Evolutionary conservation across 805 yeast species (phyloP).

Genomic region (Suhomyces kilbournensis): DNA sequence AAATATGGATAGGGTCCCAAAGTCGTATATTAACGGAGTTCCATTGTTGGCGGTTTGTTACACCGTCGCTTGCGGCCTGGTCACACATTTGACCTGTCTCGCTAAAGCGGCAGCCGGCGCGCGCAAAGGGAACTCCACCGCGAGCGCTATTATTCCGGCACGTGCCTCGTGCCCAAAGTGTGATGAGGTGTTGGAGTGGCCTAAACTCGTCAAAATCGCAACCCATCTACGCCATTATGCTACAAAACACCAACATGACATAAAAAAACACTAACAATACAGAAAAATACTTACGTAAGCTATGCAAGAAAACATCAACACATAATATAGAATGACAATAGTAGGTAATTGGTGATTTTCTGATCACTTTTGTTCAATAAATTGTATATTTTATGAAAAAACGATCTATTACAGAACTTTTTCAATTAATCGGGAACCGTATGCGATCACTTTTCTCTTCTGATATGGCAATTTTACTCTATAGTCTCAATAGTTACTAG

Average conservation of each 20-base stretch:
- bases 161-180: conserved; percentile 17
- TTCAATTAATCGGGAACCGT: too few relatives aligned
- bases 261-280: too few relatives aligned
- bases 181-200: conserved; percentile 15
- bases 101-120: conserved; percentile 18
- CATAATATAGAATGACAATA: too few relatives aligned
- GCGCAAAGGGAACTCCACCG: not conserved
- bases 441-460: too few relatives aligned
- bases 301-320: not conserved
- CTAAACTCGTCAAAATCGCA: conserved; percentile 16
- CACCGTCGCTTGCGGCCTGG: conserved; percentile 24
- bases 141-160: conserved; percentile 12
- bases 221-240: conserved; percentile 19
- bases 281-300: not conserved
- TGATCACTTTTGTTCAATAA: not conserved
- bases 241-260: not conserved
- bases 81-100: conserved; percentile 41
- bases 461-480: too few relatives aligned
- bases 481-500: too few relatives aligned
- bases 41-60: conserved; percentile 37
- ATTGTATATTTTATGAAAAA: too few relatives aligned
- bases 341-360: too few relatives aligned
- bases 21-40: conserved; percentile 5
- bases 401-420: too few relatives aligned
- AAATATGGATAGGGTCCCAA: not conserved